These are phyloP conservation scores for Saccharomycopsis fodiens DNA, from an alignment of 805 yeast species.

Conservation along the genomic window DNA sequence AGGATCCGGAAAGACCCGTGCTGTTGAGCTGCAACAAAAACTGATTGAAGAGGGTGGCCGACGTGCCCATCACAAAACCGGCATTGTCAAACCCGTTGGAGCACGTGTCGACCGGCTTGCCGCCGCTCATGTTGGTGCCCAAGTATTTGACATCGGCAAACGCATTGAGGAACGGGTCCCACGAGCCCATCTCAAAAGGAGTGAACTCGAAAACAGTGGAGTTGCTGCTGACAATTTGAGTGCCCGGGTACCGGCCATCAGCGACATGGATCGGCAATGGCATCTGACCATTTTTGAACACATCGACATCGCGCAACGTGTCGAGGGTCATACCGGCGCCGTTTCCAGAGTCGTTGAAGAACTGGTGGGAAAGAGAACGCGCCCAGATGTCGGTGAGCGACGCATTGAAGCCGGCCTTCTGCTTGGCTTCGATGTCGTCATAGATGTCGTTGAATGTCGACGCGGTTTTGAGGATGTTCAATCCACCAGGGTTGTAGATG, in stretches of 20 bases:
- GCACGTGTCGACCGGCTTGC: constrained; percentile 50
- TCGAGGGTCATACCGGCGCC: constrained; percentile 57
- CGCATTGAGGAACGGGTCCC: constrained; percentile 69
- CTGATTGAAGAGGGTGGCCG: constrained; percentile 74
- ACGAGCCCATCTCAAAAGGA: constrained; percentile 76
- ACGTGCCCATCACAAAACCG: constrained; percentile 76
- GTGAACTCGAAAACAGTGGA: constrained; percentile 42
- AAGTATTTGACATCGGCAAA: constrained; percentile 62
- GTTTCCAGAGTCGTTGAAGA: constrained; percentile 54
- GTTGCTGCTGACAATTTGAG: constrained; percentile 45
- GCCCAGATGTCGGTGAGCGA: constrained; percentile 78
- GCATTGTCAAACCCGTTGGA: constrained; percentile 69
- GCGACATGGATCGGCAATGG: constrained; percentile 66
- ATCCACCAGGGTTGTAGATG: constrained; percentile 48
- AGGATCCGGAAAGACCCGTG: constrained; percentile 40
- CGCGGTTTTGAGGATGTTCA: constrained; percentile 45
- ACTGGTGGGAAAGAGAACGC: constrained; percentile 61
- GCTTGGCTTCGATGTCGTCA: constrained; percentile 44
- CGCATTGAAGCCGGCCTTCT: constrained; percentile 58
- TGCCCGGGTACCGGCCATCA: constrained; percentile 60
- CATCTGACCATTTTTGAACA: constrained; percentile 53
- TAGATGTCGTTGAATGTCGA: constrained; percentile 10
- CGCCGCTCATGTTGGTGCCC: constrained; percentile 58
- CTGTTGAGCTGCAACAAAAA: constrained; percentile 50
- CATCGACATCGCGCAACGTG: constrained; percentile 50